Evolutionary conservation across 495 filamentous ascomycete genomes (phyloP).

Genomic region (Tuber melanosporum): DNA sequence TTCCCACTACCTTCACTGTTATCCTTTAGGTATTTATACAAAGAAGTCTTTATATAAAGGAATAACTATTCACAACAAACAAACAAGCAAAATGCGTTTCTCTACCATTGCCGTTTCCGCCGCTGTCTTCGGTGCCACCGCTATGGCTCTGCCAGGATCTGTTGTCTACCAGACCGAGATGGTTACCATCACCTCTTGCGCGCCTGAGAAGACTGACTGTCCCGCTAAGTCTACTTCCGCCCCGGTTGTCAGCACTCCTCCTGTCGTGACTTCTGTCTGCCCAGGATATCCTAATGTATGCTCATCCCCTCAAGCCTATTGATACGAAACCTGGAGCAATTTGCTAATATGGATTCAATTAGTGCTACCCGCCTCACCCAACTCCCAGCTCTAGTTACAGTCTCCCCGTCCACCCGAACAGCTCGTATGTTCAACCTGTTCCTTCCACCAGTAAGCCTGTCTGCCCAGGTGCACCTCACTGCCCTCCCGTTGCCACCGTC

Average conservation of each 20-base stretch:
- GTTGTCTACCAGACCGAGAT: constrained; percentile 53
- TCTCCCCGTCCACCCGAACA: constrained; percentile 23
- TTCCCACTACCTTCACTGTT: constrained; percentile 41
- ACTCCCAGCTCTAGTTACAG: background rate
- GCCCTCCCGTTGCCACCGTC: constrained; percentile 21
- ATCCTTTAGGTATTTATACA: background rate
- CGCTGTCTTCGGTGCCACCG: constrained; percentile 50
- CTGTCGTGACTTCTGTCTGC: constrained; percentile 9
- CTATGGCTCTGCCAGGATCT: constrained; percentile 44
- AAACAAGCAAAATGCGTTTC: constrained; percentile 53
- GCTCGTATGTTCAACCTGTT: constrained; percentile 5
- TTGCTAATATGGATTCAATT: background rate
- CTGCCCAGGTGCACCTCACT: background rate
- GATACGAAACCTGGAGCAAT: background rate
- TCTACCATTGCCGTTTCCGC: constrained; percentile 43
- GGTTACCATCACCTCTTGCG: constrained; percentile 53
- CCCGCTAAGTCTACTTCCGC: constrained; percentile 18
- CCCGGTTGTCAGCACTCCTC: constrained; percentile 14
- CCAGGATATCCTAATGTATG: background rate
- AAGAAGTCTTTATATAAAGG: constrained; percentile 40
- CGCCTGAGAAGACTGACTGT: constrained; percentile 37
- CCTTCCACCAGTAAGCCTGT: constrained; percentile 5
- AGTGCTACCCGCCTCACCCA: constrained; percentile 7
- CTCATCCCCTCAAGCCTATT: background rate
- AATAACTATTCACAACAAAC: constrained; percentile 37